phyloP scores from a whole-genome alignment of 1,139 yeast genomes.

The Kodamaea ohmeri region DNA sequence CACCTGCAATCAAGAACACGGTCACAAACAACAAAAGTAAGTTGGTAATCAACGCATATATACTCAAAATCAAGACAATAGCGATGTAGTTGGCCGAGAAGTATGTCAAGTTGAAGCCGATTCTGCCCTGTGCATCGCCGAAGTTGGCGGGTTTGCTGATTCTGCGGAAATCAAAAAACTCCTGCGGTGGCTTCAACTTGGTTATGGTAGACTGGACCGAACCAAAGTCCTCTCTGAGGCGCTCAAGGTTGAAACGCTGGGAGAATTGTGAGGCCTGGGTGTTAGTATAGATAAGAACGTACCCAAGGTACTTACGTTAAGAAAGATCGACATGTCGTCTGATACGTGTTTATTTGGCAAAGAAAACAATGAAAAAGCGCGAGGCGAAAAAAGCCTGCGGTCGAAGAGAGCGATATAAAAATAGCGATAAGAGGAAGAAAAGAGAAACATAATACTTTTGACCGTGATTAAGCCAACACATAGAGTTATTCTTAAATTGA shows the following conservation, averaged over 20 bases:
- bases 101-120: constrained; percentile 80
- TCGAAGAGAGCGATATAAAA: not conserved
- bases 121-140: constrained; percentile 86
- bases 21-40: constrained; percentile 80
- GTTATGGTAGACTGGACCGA: constrained; percentile 57
- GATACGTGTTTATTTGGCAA: constrained; percentile 8
- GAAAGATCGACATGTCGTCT: constrained; percentile 12
- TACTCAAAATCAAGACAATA: constrained; percentile 62
- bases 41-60: constrained; percentile 71
- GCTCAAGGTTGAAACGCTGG: constrained; percentile 24
- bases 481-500: too few relatives aligned
- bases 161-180: constrained; percentile 88
- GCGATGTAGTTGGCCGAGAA: constrained; percentile 84
- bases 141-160: constrained; percentile 87
- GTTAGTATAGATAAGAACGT: constrained; percentile 1
- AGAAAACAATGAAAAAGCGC: not conserved
- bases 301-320: constrained; percentile 10
- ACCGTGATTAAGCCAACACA: too few relatives aligned
- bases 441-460: too few relatives aligned
- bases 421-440: too few relatives aligned
- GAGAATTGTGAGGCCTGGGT: constrained; percentile 17
- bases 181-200: constrained; percentile 83
- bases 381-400: not conserved
- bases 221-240: constrained; percentile 24
- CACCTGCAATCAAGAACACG: constrained; percentile 62